Evolutionary conservation across 148 eudicot genomes (phyloP).

Genomic region (Gaultheria prostrata): DNA sequence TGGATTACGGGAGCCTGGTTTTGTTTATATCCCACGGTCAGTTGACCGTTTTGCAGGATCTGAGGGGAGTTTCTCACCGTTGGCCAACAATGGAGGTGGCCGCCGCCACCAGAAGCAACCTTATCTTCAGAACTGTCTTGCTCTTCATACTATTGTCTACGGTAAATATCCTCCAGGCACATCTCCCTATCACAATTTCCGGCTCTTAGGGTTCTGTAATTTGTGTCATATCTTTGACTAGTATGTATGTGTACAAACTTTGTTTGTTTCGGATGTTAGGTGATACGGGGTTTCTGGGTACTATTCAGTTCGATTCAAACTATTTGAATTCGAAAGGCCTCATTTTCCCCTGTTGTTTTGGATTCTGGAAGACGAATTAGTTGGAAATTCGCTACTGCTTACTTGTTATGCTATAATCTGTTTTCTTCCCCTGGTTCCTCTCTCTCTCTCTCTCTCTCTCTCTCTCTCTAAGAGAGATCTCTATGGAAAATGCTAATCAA

Average conservation of each 20-base stretch:
- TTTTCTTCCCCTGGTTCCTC: no score
- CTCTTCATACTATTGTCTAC: background rate
- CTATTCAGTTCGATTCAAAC: background rate
- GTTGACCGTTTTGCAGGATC: background rate
- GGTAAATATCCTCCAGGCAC: conserved; percentile 10
- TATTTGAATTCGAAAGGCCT: background rate
- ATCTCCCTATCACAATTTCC: background rate
- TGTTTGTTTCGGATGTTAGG: background rate
- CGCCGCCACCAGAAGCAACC: background rate
- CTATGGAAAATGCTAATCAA: no score
- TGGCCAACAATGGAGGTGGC: conserved; percentile 8
- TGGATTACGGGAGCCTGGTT: background rate
- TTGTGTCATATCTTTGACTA: background rate
- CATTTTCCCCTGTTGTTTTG: background rate
- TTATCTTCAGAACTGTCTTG: background rate
- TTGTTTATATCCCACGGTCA: background rate
- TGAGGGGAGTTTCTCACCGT: background rate
- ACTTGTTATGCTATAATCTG: no score
- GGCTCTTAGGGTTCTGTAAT: background rate
- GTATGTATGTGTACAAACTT: background rate
- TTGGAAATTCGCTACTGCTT: background rate
- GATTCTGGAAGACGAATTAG: background rate
- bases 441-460: no score
- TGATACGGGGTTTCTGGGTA: background rate
- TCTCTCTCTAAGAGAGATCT: no score